These are phyloP conservation scores for Nemania abortiva DNA, from an alignment of 2,329 filamentous ascomycete genomes.

Conservation along the genomic window DNA sequence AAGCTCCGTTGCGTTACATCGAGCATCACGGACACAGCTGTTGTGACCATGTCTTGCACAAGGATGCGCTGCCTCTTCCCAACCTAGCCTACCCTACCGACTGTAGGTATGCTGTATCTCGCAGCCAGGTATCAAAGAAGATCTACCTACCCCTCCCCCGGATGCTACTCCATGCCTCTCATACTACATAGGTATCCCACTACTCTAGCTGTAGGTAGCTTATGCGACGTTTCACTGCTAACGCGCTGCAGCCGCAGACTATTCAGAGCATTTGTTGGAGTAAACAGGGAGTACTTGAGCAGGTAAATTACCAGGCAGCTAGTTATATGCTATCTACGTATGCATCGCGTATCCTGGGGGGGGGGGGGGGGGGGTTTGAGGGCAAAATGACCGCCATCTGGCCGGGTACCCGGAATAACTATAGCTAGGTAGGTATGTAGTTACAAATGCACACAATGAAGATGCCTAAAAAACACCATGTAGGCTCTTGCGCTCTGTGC, in stretches of 20 bases:
- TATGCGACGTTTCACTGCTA: constrained; percentile 31
- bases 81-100: constrained; percentile 15
- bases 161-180: constrained; percentile 15
- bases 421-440: not conserved
- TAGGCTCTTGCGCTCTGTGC: constrained; percentile 18
- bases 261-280: constrained; percentile 31
- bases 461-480: not conserved
- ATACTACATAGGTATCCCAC: constrained; percentile 1
- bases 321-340: not conserved
- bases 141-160: constrained; percentile 30
- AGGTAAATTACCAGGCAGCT: not conserved
- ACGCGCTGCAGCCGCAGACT: constrained; percentile 38
- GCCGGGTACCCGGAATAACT: not conserved
- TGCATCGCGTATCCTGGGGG: not conserved
- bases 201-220: constrained; percentile 20
- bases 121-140: constrained; percentile 2
- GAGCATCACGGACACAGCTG: constrained; percentile 39
- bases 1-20: constrained; percentile 47
- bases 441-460: not conserved
- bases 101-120: not conserved
- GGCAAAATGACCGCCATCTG: no score
- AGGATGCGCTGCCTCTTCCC: constrained; percentile 25
- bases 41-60: constrained; percentile 36
- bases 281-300: not conserved
- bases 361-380: not conserved